These are phyloP conservation scores for Blastocystis hominis DNA, from an alignment of 352 stramenopile species.

Conservation along the genomic window DNA sequence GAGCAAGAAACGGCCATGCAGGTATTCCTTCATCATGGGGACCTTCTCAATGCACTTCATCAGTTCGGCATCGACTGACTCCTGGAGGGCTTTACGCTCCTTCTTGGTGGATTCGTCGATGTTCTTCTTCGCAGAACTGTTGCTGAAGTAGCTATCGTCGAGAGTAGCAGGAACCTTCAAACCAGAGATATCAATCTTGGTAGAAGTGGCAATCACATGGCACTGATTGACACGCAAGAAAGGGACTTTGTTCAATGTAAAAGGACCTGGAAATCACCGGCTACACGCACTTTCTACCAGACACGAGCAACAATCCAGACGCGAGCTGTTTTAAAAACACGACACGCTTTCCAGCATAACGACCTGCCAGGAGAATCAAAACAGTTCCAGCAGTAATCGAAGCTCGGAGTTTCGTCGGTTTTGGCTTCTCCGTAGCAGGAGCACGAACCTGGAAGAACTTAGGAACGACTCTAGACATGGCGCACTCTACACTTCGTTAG, in stretches of 20 bases:
- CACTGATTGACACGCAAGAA: conserved; percentile 92
- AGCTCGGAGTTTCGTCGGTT: conserved; percentile 82
- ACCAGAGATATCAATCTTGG: conserved; percentile 83
- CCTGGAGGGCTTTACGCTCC: conserved; percentile 94
- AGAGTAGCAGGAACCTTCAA: conserved; percentile 80
- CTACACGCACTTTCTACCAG: conserved; percentile 62
- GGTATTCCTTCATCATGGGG: conserved; percentile 90
- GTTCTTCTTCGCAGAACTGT: conserved; percentile 60
- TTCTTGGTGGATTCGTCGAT: conserved; percentile 78
- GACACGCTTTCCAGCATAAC: conserved; percentile 91
- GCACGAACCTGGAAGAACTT: conserved; percentile 53
- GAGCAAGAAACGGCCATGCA: conserved; percentile 93
- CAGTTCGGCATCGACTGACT: conserved; percentile 84
- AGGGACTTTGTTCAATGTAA: conserved; percentile 96
- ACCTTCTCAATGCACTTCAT: conserved; percentile 70
- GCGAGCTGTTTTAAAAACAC: conserved; percentile 92
- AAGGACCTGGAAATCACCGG: conserved; percentile 74
- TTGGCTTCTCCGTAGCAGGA: conserved; percentile 60
- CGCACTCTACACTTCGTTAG: conserved; percentile 48
- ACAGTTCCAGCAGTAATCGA: conserved; percentile 90
- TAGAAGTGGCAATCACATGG: conserved; percentile 95
- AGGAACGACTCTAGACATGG: conserved; percentile 51
- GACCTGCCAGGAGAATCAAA: conserved; percentile 87
- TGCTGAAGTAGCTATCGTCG: conserved; percentile 89
- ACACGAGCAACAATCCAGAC: conserved; percentile 69